These are phyloP conservation scores for Cryphonectria parasitica DNA, from an alignment of 2,329 filamentous ascomycete species.

Conservation along the genomic window DNA sequence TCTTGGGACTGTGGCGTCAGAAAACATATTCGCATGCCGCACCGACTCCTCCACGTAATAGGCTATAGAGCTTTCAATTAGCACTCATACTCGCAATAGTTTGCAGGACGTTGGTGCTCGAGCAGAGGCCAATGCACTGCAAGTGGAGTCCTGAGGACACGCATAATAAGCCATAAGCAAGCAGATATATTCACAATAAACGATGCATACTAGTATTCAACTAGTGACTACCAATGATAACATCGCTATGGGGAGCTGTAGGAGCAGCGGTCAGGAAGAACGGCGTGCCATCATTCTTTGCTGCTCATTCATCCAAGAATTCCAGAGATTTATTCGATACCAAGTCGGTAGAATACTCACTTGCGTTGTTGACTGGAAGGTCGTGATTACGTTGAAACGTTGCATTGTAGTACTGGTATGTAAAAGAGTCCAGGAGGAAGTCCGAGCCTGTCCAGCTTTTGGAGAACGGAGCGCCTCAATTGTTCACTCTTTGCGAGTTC, in stretches of 20 bases:
- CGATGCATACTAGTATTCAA: constrained; percentile 16
- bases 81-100: constrained; percentile 20
- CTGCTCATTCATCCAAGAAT: constrained; percentile 10
- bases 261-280: constrained; percentile 72
- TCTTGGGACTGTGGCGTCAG: constrained; percentile 61
- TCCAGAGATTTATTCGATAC: background rate
- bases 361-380: constrained; percentile 10
- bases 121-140: background rate
- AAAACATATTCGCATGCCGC: constrained; percentile 65
- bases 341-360: constrained; percentile 9
- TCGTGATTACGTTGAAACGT: constrained; percentile 10
- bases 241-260: constrained; percentile 62
- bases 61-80: constrained; percentile 29
- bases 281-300: constrained; percentile 41
- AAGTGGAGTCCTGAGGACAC: background rate
- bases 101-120: background rate
- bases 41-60: constrained; percentile 38
- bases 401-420: constrained; percentile 2
- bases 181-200: background rate
- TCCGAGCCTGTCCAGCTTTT: constrained; percentile 13
- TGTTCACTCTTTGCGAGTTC: constrained; percentile 6
- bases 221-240: constrained; percentile 45
- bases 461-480: constrained; percentile 2
- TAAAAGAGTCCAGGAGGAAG: constrained; percentile 9
- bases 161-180: background rate